A percentile compares a stretch with the other conserved stretches of the same genome.
These are phyloP conservation scores for Pinus taeda DNA, from an alignment of 75 land plant species.

Conservation along the genomic window DNA sequence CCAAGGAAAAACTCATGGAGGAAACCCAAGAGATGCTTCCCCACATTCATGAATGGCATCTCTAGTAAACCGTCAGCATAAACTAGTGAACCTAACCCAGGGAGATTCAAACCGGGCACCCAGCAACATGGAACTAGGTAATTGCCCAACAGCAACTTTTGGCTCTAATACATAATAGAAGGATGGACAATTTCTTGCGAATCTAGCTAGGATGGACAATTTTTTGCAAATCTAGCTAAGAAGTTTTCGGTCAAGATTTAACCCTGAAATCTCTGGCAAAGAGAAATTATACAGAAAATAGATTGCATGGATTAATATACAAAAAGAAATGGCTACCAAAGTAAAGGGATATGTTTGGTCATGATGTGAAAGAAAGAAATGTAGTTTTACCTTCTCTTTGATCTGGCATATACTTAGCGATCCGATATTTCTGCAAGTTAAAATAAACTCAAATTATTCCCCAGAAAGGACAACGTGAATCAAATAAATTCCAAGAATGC, in stretches of 20 bases:
- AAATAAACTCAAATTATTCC: background rate
- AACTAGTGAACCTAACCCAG: no score
- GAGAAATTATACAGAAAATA: background rate
- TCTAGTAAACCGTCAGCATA: no score
- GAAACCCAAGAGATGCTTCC: no score
- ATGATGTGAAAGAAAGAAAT: background rate
- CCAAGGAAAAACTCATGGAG: no score
- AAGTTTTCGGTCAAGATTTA: background rate
- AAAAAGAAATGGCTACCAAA: background rate
- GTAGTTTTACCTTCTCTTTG: background rate
- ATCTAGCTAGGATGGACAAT: background rate
- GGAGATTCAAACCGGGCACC: no score
- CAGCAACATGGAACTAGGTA: no score
- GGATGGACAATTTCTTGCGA: background rate
- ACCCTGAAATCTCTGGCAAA: background rate
- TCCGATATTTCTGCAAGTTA: slow-evolving; percentile 22
- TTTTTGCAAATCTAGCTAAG: background rate
- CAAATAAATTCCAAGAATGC: background rate
- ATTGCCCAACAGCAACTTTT: no score
- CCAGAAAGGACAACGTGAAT: background rate
- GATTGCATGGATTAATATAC: background rate
- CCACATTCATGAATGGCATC: no score
- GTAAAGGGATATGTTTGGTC: background rate
- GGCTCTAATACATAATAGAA: background rate
- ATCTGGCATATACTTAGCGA: slow-evolving; percentile 17